phyloP scores from a whole-genome alignment of 352 stramenopile species.

The Phytophthora tentaculata region DNA sequence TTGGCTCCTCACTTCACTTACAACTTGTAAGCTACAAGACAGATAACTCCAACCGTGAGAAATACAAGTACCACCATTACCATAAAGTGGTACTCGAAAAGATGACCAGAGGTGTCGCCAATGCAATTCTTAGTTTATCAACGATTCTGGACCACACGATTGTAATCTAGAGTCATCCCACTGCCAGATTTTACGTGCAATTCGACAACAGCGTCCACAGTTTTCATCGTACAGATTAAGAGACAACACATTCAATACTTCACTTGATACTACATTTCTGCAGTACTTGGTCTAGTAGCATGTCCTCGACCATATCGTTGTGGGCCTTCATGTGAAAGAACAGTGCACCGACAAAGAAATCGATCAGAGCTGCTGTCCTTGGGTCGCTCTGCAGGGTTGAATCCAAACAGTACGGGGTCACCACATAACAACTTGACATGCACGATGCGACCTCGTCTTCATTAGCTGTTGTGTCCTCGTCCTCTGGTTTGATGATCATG shows the following conservation, averaged over 20 bases:
- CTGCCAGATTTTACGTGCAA: not conserved
- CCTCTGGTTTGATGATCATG: slow-evolving; percentile 45
- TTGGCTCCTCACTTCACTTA: not conserved
- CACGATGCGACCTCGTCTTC: slow-evolving; percentile 4
- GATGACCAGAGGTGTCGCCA: not conserved
- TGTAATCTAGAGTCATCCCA: not conserved
- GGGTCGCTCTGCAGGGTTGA: slow-evolving; percentile 1
- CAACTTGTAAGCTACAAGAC: too few species aligned
- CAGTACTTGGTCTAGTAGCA: not conserved
- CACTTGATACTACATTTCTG: not conserved
- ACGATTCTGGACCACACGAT: not conserved
- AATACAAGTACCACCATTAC: not conserved
- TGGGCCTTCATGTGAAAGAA: not conserved
- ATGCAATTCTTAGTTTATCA: not conserved
- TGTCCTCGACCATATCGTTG: not conserved
- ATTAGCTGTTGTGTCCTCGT: not conserved
- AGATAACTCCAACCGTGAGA: too few species aligned
- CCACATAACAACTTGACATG: slow-evolving; percentile 51
- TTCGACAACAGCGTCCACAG: too few species aligned
- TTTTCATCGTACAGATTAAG: too few species aligned
- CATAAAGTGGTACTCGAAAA: not conserved
- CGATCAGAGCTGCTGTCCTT: not conserved
- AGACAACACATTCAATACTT: not conserved
- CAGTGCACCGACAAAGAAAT: not conserved
- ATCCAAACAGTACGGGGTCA: slow-evolving; percentile 45